These are phyloP conservation scores for Sclerotiophoma versabilis DNA, from an alignment of 2,329 filamentous ascomycete genomes.

Conservation along the genomic window DNA sequence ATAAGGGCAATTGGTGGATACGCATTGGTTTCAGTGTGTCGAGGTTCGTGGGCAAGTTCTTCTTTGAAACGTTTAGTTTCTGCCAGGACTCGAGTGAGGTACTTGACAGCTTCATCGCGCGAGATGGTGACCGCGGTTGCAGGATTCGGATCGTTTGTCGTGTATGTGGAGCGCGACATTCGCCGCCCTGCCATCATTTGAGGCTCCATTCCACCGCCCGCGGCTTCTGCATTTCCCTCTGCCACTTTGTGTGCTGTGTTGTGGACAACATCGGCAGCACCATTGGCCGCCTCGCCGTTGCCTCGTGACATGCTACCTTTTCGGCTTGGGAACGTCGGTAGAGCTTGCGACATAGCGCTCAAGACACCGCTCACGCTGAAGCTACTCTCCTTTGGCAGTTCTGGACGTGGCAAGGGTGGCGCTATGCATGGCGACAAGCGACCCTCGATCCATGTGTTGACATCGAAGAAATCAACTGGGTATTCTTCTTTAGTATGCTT, in stretches of 20 bases:
- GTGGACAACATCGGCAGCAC: constrained; percentile 30
- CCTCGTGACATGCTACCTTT: constrained; percentile 49
- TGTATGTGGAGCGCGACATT: constrained; percentile 25
- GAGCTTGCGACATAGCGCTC: constrained; percentile 56
- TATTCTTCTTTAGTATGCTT: constrained; percentile 81
- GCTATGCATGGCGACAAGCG: constrained; percentile 78
- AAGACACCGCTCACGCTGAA: constrained; percentile 55
- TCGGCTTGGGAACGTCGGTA: constrained; percentile 49
- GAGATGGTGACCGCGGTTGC: constrained; percentile 61
- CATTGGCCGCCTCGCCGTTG: constrained; percentile 11
- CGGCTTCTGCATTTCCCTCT: constrained; percentile 37
- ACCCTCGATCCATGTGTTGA: constrained; percentile 79
- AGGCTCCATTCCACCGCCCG: constrained; percentile 53
- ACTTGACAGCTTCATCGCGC: constrained; percentile 64
- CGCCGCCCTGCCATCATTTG: constrained; percentile 54
- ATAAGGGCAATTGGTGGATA: constrained; percentile 86
- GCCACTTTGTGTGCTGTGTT: constrained; percentile 37
- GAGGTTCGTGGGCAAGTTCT: constrained; percentile 69
- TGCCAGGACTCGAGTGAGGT: constrained; percentile 76
- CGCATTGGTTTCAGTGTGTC: constrained; percentile 68
- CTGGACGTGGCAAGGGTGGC: constrained; percentile 67
- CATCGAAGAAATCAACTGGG: constrained; percentile 82
- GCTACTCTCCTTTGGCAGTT: constrained; percentile 40
- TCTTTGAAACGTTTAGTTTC: constrained; percentile 77
- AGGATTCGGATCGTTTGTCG: constrained; percentile 33